Base-by-base conservation (phyloP, 129 eudicot species). In the Flaveria linearis region DNA sequence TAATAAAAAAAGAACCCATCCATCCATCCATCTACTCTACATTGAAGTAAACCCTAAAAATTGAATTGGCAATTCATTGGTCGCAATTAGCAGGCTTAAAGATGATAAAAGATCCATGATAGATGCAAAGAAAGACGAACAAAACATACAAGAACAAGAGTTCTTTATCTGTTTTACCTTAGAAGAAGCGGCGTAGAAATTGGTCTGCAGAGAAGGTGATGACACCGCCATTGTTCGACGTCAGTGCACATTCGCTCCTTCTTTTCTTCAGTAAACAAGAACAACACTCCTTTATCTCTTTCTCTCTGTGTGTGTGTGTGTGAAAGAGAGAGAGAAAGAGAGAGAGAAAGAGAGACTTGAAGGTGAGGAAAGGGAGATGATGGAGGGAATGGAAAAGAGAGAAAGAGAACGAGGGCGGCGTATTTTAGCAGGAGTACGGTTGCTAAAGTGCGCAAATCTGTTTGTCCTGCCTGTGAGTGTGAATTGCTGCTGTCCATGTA, bases 211-310 rank as follows among this genome's bases (percentile, higher is more conserved):
- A 22, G 85, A 68, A 69, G 81, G 63, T 60, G 85, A 71, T 23
- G 81, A 69, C 28, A 53, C 50, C 77, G 83, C 79, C 91, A 87
- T 87, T 64, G 69, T 75, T 84, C 82, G 42, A 77, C 86, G 68
- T 61, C 70, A 47, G 72, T 52, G 78, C 81, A 80, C 87, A 83
- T 80, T 80, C 81, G 84, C 68, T 61, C 68, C 25, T 22, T 50
- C 42, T 68, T 49, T 10, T 39, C 65, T 49, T 69, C 51, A n/a
- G 26, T 73, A 7, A 58, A 10, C 56, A 33, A 4, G 14, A 14
- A 23, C 42, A 26, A 26, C 0, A 12, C 0, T 14, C 13, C 23
- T 7, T 50, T 30, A 18, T 39, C 33, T 65, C 69, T 64, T 41
- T 57, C 17, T 55, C 2, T 23, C 75, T 30, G 43, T 4, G 30